These are phyloP conservation scores for Blepharisma undulans DNA, from an alignment of 169 alveolate species.

Conservation along the genomic window DNA sequence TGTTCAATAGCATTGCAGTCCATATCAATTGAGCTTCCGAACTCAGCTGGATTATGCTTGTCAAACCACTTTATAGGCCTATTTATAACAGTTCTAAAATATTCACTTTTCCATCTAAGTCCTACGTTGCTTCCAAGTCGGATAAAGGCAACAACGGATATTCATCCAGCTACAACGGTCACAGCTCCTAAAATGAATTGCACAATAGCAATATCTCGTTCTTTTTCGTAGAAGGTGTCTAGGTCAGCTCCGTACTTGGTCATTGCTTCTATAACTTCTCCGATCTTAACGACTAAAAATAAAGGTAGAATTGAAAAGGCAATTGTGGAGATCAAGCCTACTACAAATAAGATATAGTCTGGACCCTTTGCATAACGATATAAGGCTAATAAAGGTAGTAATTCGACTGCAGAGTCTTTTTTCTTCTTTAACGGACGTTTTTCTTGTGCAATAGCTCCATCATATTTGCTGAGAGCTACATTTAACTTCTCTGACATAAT, in stretches of 20 bases:
- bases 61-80: slow-evolving; percentile 24
- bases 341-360: not conserved
- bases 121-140: slow-evolving; percentile 10
- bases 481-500: not conserved
- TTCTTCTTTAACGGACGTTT: not conserved
- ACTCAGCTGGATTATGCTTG: slow-evolving; percentile 20
- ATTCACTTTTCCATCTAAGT: slow-evolving; percentile 20
- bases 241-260: not conserved
- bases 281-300: not conserved
- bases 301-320: slow-evolving; percentile 1
- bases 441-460: not conserved
- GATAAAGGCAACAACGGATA: not conserved
- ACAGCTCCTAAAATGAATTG: slow-evolving; percentile 8
- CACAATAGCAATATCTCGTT: not conserved
- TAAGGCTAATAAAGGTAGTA: not conserved
- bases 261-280: slow-evolving; percentile 22
- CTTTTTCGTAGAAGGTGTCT: slow-evolving; percentile 13
- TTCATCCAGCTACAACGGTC: slow-evolving; percentile 5
- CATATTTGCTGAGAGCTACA: not conserved
- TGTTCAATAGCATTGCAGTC: slow-evolving; percentile 20
- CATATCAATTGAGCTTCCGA: slow-evolving; percentile 14
- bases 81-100: not conserved
- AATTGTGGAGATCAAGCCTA: not conserved
- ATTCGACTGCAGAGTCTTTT: not conserved
- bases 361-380: not conserved